phyloP scores from a whole-genome alignment of 225 moss, liverwort and hornwort species.

The Anthoceros angustus region DNA sequence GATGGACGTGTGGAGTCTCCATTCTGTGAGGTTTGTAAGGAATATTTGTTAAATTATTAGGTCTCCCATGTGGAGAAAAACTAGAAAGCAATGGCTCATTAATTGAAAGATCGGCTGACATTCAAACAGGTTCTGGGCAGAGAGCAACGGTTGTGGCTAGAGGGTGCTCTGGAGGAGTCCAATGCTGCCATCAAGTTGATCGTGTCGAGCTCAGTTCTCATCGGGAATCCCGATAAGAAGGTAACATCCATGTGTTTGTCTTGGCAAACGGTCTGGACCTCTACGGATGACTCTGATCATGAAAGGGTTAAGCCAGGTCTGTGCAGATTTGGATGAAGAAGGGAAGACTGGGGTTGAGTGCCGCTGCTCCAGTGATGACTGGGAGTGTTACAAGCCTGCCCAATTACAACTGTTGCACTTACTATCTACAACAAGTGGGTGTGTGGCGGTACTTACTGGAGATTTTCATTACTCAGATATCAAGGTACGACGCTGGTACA shows the following conservation, averaged over 20 bases:
- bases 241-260: background rate
- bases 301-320: background rate
- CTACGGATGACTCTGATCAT: background rate
- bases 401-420: conserved; percentile 35
- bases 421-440: conserved; percentile 23
- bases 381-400: conserved; percentile 47
- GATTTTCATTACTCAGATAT: conserved; percentile 38
- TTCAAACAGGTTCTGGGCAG: conserved; percentile 21
- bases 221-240: conserved; percentile 20
- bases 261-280: background rate
- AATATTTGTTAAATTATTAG: background rate
- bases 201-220: conserved; percentile 32
- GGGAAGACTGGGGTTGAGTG: conserved; percentile 7
- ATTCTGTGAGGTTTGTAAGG: conserved; percentile 27
- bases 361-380: conserved; percentile 32
- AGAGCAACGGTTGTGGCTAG: conserved; percentile 35
- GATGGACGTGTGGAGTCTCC: conserved; percentile 27
- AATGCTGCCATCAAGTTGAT: conserved; percentile 26
- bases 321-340: conserved; percentile 4
- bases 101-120: too few species aligned
- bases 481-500: conserved; percentile 14
- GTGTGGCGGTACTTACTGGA: conserved; percentile 32
- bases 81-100: too few species aligned
- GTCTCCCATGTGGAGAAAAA: background rate
- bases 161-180: conserved; percentile 22